A percentile compares a stretch with the other conserved stretches of the same genome.
These are phyloP conservation scores for Zymoseptoria pseudotritici DNA, from an alignment of 2,329 filamentous ascomycete genomes.

Conservation along the genomic window DNA sequence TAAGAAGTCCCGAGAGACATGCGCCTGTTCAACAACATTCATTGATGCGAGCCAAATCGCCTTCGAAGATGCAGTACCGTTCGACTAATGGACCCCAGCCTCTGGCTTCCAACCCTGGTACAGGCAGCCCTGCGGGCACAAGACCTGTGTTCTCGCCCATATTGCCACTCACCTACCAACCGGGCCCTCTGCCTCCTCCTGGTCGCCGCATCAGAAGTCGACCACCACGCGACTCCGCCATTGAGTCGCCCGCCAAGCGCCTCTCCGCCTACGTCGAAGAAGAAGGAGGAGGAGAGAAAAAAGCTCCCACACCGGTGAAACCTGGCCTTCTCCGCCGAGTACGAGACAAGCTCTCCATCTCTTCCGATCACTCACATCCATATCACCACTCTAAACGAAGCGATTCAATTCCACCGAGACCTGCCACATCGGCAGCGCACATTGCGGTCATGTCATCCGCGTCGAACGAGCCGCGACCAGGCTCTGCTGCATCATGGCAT, in stretches of 20 bases:
- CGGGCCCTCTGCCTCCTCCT: neutral
- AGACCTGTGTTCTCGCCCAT: neutral
- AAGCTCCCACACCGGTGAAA: neutral
- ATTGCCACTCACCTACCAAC: neutral
- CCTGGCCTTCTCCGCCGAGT: neutral
- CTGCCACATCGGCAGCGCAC: neutral
- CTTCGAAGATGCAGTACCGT: slow-evolving; percentile 15
- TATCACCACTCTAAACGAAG: neutral
- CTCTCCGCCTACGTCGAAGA: neutral
- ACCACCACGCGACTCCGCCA: neutral
- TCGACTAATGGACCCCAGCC: neutral
- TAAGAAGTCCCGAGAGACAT: slow-evolving; percentile 10
- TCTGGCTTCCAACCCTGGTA: neutral
- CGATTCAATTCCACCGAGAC: neutral
- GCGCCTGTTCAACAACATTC: slow-evolving; percentile 16
- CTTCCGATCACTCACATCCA: neutral
- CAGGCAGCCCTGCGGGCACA: no score
- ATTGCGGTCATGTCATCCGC: neutral
- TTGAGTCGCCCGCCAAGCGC: neutral
- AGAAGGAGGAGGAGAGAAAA: neutral
- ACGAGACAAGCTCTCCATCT: neutral
- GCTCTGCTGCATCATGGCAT: neutral
- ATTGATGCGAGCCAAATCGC: slow-evolving; percentile 17
- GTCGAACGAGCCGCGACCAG: neutral
- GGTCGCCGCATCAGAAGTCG: neutral